Evolutionary conservation across 2,329 filamentous ascomycete species (phyloP).

Genomic region (Fusarium vanettenii): DNA sequence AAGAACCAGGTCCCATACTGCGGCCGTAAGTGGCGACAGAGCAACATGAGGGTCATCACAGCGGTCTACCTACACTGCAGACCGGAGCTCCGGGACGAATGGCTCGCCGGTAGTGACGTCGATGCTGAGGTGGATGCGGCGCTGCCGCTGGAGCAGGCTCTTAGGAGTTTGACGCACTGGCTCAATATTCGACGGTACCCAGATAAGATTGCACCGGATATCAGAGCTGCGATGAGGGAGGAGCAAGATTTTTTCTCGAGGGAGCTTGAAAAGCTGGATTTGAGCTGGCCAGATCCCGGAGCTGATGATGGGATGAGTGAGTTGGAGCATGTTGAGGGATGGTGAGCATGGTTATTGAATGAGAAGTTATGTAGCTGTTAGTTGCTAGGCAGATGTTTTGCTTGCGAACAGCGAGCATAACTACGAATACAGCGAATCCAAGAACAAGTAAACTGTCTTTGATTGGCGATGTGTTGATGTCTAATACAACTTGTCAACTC

Average conservation of each 20-base stretch:
- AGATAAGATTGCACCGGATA: slow-evolving; percentile 75
- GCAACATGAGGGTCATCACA: slow-evolving; percentile 98
- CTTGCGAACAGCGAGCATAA: background rate
- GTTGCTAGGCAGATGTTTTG: background rate
- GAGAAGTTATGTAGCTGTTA: background rate
- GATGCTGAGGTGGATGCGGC: slow-evolving; percentile 95
- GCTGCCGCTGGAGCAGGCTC: slow-evolving; percentile 88
- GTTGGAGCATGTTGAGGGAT: slow-evolving; percentile 48
- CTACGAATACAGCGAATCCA: background rate
- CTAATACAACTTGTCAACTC: background rate
- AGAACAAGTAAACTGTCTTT: background rate
- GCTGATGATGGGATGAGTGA: slow-evolving; percentile 50
- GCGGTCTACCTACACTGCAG: slow-evolving; percentile 94
- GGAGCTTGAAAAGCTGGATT: slow-evolving; percentile 79
- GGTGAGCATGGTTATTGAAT: slow-evolving; percentile 13
- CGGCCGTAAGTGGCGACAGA: slow-evolving; percentile 96
- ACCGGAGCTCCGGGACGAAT: slow-evolving; percentile 93
- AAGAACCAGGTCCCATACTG: slow-evolving; percentile 99
- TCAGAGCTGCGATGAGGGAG: slow-evolving; percentile 71
- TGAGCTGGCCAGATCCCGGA: slow-evolving; percentile 59
- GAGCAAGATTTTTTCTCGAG: slow-evolving; percentile 84
- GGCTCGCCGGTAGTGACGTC: slow-evolving; percentile 90
- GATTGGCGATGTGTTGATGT: background rate
- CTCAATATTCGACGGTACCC: slow-evolving; percentile 88
- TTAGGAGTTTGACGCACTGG: slow-evolving; percentile 93